Conservation (phyloP, 148 eudicot genomes). For the Chenopodium quinoa region DNA sequence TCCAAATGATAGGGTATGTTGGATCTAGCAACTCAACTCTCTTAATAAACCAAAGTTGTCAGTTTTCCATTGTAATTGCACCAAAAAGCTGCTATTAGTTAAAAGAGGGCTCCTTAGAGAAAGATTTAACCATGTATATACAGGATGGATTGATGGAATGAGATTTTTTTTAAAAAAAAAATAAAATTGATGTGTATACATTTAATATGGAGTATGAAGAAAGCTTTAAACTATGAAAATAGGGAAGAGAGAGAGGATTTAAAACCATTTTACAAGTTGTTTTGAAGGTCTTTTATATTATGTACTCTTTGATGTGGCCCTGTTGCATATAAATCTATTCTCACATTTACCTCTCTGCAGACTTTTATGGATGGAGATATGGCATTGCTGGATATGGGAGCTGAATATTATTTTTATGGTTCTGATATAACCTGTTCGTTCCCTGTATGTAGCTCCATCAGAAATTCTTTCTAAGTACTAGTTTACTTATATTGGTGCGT, state of each 20-base stretch:
- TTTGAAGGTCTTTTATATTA: not conserved
- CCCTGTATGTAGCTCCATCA: slow-evolving; percentile 50
- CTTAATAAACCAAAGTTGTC: not conserved
- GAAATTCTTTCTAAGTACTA: slow-evolving; percentile 7
- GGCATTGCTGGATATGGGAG: slow-evolving; percentile 98
- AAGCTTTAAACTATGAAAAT: not conserved
- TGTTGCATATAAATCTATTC: slow-evolving; percentile 1
- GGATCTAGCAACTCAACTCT: not conserved
- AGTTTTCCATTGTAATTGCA: not conserved
- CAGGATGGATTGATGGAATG: not conserved
- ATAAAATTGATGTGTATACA: not conserved
- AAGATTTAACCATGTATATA: not conserved
- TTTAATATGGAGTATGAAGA: not conserved
- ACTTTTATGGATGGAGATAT: slow-evolving; percentile 76
- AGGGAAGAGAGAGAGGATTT: not conserved
- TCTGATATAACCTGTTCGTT: slow-evolving; percentile 97
- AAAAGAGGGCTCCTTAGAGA: not conserved
- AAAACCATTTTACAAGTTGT: not conserved
- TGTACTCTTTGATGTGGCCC: not conserved
- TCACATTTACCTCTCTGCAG: slow-evolving; percentile 34
- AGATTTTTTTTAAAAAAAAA: not conserved
- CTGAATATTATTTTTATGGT: slow-evolving; percentile 95
- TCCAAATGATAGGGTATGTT: slow-evolving; percentile 94
- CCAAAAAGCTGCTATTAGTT: not conserved
- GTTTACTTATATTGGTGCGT: not conserved